Evolutionary conservation across 2,329 filamentous ascomycete species (phyloP).

Genomic region (Colletotrichum sp.): DNA sequence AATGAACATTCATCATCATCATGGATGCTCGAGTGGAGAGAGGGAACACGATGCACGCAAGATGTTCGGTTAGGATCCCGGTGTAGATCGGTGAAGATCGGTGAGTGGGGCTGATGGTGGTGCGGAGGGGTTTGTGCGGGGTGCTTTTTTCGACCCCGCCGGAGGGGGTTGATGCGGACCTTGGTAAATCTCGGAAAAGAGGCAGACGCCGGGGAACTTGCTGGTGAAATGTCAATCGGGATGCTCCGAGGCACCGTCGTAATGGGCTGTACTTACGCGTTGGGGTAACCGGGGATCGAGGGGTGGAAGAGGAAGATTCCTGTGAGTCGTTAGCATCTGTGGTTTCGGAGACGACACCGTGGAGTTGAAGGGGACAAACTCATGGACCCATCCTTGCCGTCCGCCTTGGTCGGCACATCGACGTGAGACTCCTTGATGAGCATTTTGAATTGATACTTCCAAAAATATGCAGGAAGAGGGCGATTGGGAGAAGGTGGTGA

Average conservation of each 20-base stretch:
- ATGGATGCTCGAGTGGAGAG: not conserved
- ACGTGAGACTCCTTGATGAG: slow-evolving; percentile 57
- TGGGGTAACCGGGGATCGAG: slow-evolving; percentile 80
- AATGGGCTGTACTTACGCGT: slow-evolving; percentile 62
- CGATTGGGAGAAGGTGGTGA: not conserved
- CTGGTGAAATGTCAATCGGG: slow-evolving; percentile 32
- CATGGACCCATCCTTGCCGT: slow-evolving; percentile 60
- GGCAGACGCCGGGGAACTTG: slow-evolving; percentile 80
- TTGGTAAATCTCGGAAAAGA: slow-evolving; percentile 97
- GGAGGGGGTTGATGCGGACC: slow-evolving; percentile 52
- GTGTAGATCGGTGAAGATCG: not conserved
- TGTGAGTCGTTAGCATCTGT: slow-evolving; percentile 39
- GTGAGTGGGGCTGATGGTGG: not conserved
- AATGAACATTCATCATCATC: too few species aligned
- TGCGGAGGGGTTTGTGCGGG: slow-evolving; percentile 6
- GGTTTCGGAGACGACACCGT: not conserved
- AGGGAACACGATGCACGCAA: not conserved
- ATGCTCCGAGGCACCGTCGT: not conserved
- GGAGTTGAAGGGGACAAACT: slow-evolving; percentile 34
- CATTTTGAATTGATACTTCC: slow-evolving; percentile 37
- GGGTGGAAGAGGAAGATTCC: slow-evolving; percentile 92
- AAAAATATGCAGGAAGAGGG: rapidly evolving
- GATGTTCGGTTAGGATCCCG: not conserved
- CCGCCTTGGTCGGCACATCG: slow-evolving; percentile 54
- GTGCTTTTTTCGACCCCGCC: slow-evolving; percentile 1